Conservation (phyloP, 73 alveolate genomes). For the Tetrahymena thermophila region DNA sequence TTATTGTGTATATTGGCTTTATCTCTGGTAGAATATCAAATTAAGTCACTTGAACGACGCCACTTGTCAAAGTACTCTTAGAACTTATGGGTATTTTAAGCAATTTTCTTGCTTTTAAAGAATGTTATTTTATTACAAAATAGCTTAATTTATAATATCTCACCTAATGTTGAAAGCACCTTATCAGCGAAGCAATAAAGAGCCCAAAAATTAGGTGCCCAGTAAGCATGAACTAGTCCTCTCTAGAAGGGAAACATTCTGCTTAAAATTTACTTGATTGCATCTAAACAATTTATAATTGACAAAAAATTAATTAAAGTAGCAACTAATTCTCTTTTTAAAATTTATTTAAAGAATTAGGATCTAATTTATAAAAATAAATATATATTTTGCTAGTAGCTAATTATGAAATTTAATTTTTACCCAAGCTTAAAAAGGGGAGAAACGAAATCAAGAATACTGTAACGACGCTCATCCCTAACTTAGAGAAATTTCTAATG, state of each 20-base stretch:
- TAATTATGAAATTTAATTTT: not conserved
- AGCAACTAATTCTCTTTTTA: conserved; percentile 35
- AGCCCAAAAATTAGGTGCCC: conserved; percentile 92
- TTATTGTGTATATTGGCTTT: conserved; percentile 28
- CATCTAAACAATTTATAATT: conserved; percentile 38
- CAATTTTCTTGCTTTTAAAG: not conserved
- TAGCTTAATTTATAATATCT: not conserved
- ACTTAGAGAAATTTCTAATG: not conserved
- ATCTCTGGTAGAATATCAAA: conserved; percentile 64
- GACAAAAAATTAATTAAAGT: conserved; percentile 55
- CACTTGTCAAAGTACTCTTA: conserved; percentile 48
- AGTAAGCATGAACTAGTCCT: conserved; percentile 83
- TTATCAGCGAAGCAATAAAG: conserved; percentile 61
- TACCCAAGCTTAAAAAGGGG: not conserved
- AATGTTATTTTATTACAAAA: not conserved
- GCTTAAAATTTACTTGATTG: conserved; percentile 54
- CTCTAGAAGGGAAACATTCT: conserved; percentile 81
- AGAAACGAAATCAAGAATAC: not conserved
- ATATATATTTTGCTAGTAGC: too few relatives aligned
- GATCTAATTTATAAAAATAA: too few relatives aligned
- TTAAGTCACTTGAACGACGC: conserved; percentile 58
- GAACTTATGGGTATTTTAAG: not conserved
- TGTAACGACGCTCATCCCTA: not conserved
- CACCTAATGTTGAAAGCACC: not conserved
- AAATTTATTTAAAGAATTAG: not conserved